Base-by-base conservation (phyloP, 176 grass and related monocot species). In the Musa beccarii region DNA sequence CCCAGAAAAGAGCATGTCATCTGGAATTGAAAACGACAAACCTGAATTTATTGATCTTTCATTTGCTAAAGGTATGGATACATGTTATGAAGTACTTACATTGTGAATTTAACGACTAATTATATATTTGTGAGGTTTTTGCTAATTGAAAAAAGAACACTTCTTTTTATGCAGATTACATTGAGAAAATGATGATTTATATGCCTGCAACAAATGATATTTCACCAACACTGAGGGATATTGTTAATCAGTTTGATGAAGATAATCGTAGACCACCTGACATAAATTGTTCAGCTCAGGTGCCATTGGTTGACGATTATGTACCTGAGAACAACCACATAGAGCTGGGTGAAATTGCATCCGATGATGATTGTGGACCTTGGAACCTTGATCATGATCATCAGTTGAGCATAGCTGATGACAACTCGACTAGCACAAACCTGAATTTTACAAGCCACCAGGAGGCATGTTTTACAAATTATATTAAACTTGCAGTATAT, bases 161-260 rank as follows among this genome's bases (percentile, higher is more conserved):
- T 54, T 78, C 52, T 54, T 82, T 66, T 83, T 89, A 24, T 17
- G 71, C 84, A 98, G 94, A 91, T 52, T 52, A 86, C 83, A 89
- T 87, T 78, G 80, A 91, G 78, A 80, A 91, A 70, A 93, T 93
- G 94, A 79, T 98, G 79, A 19, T 59, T 82, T 63, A 85, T 77
- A 82, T 93, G 86, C 90, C 80, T 69, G 54, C 85, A 19, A 78
- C 75, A 73, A 82, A 84, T 76, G 94, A 93, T 57, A 98, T 93
- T 59, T 91, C 94, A 82, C 94, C 94, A 63, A 89, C 90, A 21
- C 76, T 98, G 63, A 89, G 80, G 59, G 75, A 90, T 59, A 98
- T 98, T 9, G n/a, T 98, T 50, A 83, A 78, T 79, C 90, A 87
- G 55, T 98, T 98, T 89, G 90, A 98, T 82, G 94, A 91, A 80